Conservation (phyloP, 495 filamentous ascomycete species). For the Aspergillus nidulans region DNA sequence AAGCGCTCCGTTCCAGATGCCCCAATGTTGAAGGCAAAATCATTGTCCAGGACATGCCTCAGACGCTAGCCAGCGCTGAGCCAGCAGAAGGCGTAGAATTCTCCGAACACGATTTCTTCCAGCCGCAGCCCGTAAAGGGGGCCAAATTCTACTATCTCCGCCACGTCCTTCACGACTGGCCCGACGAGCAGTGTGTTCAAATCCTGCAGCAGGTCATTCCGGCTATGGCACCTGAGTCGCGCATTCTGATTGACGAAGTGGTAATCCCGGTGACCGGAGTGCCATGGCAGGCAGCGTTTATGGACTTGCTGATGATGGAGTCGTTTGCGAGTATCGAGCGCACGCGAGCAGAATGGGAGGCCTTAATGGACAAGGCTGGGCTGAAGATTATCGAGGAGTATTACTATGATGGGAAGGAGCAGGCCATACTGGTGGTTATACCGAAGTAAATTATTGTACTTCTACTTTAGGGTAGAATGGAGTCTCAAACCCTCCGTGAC, state of each 20-base stretch:
- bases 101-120: constrained; percentile 43
- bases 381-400: background rate
- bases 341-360: background rate
- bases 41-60: constrained; percentile 45
- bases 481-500: too few species aligned
- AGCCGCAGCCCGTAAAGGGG: constrained; percentile 37
- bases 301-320: constrained; percentile 4
- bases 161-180: constrained; percentile 45
- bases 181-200: constrained; percentile 31
- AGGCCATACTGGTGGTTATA: background rate
- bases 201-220: constrained; percentile 38
- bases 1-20: constrained; percentile 24
- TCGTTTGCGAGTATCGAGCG: constrained; percentile 4
- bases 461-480: too few species aligned
- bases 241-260: constrained; percentile 14
- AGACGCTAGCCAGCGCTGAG: constrained; percentile 42
- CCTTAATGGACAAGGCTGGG: background rate
- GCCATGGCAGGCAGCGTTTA: background rate
- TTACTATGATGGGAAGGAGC: background rate
- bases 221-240: constrained; percentile 31
- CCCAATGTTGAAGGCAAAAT: constrained; percentile 33
- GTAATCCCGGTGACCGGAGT: background rate
- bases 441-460: background rate
- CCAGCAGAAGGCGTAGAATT: constrained; percentile 22
- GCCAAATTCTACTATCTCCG: constrained; percentile 23